Evolutionary conservation across 139 green algal genomes (phyloP), one percentile per base, ranked within the genome.

Genomic region (Chlamydomonas eustigma): DNA sequence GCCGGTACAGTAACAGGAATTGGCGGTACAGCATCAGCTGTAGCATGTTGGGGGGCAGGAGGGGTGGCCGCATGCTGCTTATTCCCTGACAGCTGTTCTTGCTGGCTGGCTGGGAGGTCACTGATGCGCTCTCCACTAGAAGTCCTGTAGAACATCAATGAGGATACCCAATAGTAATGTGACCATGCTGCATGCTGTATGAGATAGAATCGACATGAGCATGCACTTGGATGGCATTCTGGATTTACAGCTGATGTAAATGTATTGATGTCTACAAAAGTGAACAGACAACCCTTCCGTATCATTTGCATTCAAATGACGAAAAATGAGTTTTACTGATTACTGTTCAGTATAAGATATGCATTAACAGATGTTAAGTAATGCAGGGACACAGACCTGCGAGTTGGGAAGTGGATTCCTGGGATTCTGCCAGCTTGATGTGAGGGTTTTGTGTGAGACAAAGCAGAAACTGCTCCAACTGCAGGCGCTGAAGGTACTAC

Each of bases 51-150:
- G 25, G 65, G 4, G 22, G 65, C 18, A 8, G 68, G 18, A 4
- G 68, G 6, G 38, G 68, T 5, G 12, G 38, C 12, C 6, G n/a
- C 4, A 18, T 75, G 37, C 68, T 34, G 58, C 24, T 70, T 22
- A 58, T 58, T 18, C 12, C 44, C 44, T 12, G 34, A 28, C 4
- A 68, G 32, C 4, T 8, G 6, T 4, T 68, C 24, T 39, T 73
- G 65, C 34, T 73, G 18, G 8, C 5, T 34, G 4, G 12, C 6
- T 4, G 68, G 68, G 3, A 75, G 37, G 32, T 63, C 32, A 38
- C 68, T 75, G 68, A 75, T 75, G 37, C 68, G 37, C 35, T 58
- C 25, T 34, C 68, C 68, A 34, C 3, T 32, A 24, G 68, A 33
- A 28, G 35, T 44, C 33, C 66, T 39, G 8, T n/a, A n/a, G n/a